Evolutionary conservation across 768 basidiomycete species (phyloP).

Genomic region (Lenzites betulinus): DNA sequence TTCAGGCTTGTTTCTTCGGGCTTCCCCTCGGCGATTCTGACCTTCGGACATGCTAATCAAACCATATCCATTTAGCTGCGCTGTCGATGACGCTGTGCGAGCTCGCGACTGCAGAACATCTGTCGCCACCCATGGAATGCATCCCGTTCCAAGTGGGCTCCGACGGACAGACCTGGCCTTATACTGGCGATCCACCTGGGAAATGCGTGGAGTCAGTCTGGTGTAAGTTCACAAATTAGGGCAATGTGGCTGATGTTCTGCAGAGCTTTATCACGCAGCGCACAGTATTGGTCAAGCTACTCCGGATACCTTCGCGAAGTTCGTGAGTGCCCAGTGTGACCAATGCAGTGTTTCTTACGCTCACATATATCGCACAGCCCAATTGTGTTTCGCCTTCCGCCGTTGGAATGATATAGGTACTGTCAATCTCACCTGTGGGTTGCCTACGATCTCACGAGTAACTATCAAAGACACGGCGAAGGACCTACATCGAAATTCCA

Average conservation of each 20-base stretch:
- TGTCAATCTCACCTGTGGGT: neutral
- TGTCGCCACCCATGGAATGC: slow-evolving; percentile 72
- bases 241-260: neutral
- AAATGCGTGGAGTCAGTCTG: slow-evolving; percentile 53
- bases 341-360: neutral
- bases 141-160: slow-evolving; percentile 8
- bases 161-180: neutral
- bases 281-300: slow-evolving; percentile 83
- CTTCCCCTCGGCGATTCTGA: neutral
- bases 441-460: neutral
- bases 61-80: slow-evolving; percentile 47
- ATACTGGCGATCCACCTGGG: slow-evolving; percentile 31
- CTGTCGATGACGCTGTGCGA: slow-evolving; percentile 82
- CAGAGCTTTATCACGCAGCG: slow-evolving; percentile 74
- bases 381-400: slow-evolving; percentile 76
- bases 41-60: neutral
- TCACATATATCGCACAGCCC: slow-evolving; percentile 47
- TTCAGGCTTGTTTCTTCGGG: too few relatives aligned
- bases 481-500: slow-evolving; percentile 68
- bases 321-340: slow-evolving; percentile 47
- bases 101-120: slow-evolving; percentile 67
- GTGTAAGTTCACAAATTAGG: neutral
- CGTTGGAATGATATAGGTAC: slow-evolving; percentile 76
- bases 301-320: slow-evolving; percentile 82
- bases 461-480: slow-evolving; percentile 55